Conservation (phyloP, 148 eudicot genomes). For the Spergularia bocconei region DNA sequence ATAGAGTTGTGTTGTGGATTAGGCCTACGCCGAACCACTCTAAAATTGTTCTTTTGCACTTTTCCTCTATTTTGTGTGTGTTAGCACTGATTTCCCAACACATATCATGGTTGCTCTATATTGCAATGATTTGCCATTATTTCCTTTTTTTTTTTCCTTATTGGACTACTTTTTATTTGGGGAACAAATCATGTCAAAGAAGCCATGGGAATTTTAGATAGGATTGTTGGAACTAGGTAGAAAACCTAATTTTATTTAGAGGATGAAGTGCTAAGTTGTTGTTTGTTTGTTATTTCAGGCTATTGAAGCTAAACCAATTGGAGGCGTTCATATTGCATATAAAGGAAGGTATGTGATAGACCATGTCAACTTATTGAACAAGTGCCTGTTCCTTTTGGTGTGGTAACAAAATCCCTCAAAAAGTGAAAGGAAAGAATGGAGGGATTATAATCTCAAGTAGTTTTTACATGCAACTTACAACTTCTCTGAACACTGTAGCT, state of each 20-base stretch:
- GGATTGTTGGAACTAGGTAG: not conserved
- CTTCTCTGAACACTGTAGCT: not conserved
- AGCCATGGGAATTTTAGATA: not conserved
- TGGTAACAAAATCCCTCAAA: not conserved
- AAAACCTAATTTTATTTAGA: not conserved
- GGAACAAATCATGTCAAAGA: too few species aligned
- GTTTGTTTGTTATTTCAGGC: conserved; percentile 55
- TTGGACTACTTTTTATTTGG: too few species aligned
- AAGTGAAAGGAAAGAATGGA: not conserved
- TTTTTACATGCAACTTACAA: not conserved
- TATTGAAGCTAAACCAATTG: conserved; percentile 62
- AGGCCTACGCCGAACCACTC: too few species aligned
- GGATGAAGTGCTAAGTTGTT: conserved; percentile 21
- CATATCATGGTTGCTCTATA: too few species aligned
- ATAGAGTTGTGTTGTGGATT: too few species aligned
- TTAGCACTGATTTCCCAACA: too few species aligned
- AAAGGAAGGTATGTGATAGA: conserved; percentile 62
- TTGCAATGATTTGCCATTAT: too few species aligned
- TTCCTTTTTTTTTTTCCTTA: too few species aligned
- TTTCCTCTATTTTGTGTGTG: too few species aligned
- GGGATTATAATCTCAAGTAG: not conserved
- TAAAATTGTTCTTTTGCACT: too few species aligned
- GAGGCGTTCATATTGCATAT: conserved; percentile 64
- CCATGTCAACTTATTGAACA: not conserved
- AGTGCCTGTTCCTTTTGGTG: not conserved